Conservation (phyloP, 2,329 filamentous ascomycete species). For the Xylariales sp. region DNA sequence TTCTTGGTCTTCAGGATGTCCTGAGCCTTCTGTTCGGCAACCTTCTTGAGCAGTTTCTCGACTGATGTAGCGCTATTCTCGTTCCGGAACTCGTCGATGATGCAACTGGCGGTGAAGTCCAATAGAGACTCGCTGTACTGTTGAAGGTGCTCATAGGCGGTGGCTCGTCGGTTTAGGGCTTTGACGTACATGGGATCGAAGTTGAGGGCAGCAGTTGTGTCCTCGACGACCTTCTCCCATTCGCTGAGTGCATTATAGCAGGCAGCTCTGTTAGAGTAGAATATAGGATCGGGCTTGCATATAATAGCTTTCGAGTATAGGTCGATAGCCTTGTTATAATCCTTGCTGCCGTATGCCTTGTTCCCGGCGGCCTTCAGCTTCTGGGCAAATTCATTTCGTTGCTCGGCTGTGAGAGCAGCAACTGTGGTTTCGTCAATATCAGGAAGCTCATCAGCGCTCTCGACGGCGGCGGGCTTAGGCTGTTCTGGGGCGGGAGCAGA, state of each 20-base stretch:
- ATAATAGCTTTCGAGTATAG: constrained; percentile 96
- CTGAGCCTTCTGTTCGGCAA: constrained; percentile 93
- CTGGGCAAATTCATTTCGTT: constrained; percentile 86
- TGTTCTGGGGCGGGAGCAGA: constrained; percentile 53
- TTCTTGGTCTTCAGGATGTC: constrained; percentile 86
- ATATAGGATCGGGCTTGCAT: constrained; percentile 97
- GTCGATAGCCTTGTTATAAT: constrained; percentile 92
- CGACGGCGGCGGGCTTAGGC: constrained; percentile 63
- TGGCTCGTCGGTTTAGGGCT: constrained; percentile 94
- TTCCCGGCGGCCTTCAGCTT: constrained; percentile 97
- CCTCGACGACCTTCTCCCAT: constrained; percentile 96
- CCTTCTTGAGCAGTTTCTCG: constrained; percentile 94
- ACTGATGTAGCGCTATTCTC: constrained; percentile 88
- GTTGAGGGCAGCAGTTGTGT: constrained; percentile 92
- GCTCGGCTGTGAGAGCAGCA: constrained; percentile 64
- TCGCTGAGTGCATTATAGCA: constrained; percentile 94
- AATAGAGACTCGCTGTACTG: constrained; percentile 94
- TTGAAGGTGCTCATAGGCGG: constrained; percentile 93
- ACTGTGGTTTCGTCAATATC: constrained; percentile 72
- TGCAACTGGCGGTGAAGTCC: constrained; percentile 98
- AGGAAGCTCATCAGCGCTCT: constrained; percentile 75
- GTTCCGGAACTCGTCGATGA: constrained; percentile 97
- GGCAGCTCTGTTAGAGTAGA: constrained; percentile 97
- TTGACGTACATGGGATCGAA: constrained; percentile 98
- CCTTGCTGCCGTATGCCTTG: constrained; percentile 93